phyloP scores from a whole-genome alignment of 2,329 filamentous ascomycete genomes.

The Aspergillus hiratsukae region DNA sequence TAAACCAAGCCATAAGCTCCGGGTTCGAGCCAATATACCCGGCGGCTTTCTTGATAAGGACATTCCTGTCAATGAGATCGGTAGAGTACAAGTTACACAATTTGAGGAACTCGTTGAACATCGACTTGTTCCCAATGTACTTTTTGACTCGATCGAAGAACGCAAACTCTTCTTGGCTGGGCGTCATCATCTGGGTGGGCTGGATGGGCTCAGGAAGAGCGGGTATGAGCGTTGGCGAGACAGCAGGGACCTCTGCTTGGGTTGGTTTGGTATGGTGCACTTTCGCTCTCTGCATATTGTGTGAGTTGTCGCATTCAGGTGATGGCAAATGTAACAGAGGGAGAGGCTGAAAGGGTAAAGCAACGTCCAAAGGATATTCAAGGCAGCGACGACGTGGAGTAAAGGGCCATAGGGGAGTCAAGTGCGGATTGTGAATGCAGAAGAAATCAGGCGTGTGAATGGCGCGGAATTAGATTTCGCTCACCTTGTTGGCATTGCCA shows the following conservation, averaged over 20 bases:
- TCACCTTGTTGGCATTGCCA: conserved; percentile 50
- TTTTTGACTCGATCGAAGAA: conserved; percentile 99
- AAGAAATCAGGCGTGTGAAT: background rate
- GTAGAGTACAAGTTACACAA: conserved; percentile 93
- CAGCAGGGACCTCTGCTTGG: conserved; percentile 54
- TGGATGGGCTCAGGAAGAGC: conserved; percentile 82
- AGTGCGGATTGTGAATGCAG: background rate
- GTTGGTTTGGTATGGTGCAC: conserved; percentile 63
- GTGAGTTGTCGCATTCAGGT: conserved; percentile 11
- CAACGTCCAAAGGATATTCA: background rate
- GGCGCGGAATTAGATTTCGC: conserved; percentile 14
- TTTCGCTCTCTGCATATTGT: conserved; percentile 63
- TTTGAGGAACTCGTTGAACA: conserved; percentile 94
- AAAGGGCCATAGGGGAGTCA: background rate
- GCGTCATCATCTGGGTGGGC: conserved; percentile 67
- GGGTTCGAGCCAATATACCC: conserved; percentile 83
- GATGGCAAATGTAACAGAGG: background rate
- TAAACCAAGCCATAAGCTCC: conserved; percentile 87
- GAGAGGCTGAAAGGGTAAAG: background rate
- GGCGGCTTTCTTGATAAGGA: conserved; percentile 75
- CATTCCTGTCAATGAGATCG: conserved; percentile 81
- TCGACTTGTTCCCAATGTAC: conserved; percentile 84
- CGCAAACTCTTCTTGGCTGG: conserved; percentile 76
- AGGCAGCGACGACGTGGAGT: background rate
- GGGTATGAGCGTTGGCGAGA: conserved; percentile 85